Evolutionary conservation across 768 basidiomycete genomes (phyloP).

Genomic region (Podaxis mareebaensis): DNA sequence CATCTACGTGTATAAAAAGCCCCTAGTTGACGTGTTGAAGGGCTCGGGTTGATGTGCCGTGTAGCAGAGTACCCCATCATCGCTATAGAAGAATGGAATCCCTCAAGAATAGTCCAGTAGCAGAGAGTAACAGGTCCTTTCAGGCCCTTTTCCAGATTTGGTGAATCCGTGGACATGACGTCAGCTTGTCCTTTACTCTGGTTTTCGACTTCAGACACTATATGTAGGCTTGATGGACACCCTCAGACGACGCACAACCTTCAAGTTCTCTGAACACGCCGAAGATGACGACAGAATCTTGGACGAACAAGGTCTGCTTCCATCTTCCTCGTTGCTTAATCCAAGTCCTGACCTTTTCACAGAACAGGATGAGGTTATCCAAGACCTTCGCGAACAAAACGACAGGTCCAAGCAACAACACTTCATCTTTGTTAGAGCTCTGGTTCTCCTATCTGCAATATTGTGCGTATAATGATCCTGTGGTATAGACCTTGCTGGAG

Average conservation of each 20-base stretch:
- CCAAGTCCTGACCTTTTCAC: background rate
- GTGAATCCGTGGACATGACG: too few relatives aligned
- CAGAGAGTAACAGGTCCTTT: too few relatives aligned
- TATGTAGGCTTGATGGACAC: conserved; percentile 29
- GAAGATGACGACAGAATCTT: conserved; percentile 35
- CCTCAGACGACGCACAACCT: conserved; percentile 48
- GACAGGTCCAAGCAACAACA: conserved; percentile 42
- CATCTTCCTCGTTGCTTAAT: background rate
- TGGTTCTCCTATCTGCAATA: conserved; percentile 44
- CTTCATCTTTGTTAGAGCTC: conserved; percentile 36
- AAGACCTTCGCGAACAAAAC: conserved; percentile 46
- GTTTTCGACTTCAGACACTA: too few relatives aligned
- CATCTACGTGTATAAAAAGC: too few relatives aligned
- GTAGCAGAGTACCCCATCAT: too few relatives aligned
- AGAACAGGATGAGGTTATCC: conserved; percentile 67
- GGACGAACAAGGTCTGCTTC: conserved; percentile 52
- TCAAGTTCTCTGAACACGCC: conserved; percentile 35
- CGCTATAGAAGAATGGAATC: too few relatives aligned
- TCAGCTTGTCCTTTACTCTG: too few relatives aligned
- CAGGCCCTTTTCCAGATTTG: too few relatives aligned
- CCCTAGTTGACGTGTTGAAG: too few relatives aligned
- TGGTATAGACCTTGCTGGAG: conserved; percentile 1
- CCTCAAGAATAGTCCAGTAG: too few relatives aligned
- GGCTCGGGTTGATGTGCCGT: too few relatives aligned
- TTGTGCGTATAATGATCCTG: conserved; percentile 38